Evolutionary conservation across 768 basidiomycete genomes (phyloP).

Genomic region (Mycena amicta): DNA sequence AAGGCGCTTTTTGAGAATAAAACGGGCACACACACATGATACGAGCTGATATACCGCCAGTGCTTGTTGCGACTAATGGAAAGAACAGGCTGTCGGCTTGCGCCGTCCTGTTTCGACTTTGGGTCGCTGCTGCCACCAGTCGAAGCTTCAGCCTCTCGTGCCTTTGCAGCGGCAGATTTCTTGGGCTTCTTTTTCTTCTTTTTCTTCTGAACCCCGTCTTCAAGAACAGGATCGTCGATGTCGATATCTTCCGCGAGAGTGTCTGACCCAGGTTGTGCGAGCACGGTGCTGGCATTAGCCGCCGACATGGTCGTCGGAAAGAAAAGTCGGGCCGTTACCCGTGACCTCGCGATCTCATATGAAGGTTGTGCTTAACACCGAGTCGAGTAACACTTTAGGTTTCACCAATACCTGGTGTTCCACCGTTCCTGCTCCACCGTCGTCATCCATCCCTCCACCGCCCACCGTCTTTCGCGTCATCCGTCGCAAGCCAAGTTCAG

Average conservation of each 20-base stretch:
- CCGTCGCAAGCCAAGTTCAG: slow-evolving; percentile 72
- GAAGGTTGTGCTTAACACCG: background rate
- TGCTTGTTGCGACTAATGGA: slow-evolving; percentile 94
- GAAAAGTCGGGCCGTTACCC: background rate
- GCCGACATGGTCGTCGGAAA: background rate
- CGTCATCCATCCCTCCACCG: slow-evolving; percentile 26
- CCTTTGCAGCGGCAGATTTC: slow-evolving; percentile 53
- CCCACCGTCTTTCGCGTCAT: slow-evolving; percentile 48
- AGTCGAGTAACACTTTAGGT: slow-evolving; percentile 63
- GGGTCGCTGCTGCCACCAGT: slow-evolving; percentile 31
- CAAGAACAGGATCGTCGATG: slow-evolving; percentile 5
- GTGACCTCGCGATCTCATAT: background rate
- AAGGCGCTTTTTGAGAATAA: too few species aligned
- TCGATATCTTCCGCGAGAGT: too few species aligned
- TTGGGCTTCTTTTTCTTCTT: slow-evolving; percentile 71
- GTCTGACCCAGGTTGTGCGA: background rate
- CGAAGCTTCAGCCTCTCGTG: slow-evolving; percentile 31
- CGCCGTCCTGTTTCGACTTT: slow-evolving; percentile 36
- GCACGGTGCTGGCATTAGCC: background rate
- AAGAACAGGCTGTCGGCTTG: slow-evolving; percentile 63
- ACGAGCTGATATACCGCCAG: slow-evolving; percentile 91
- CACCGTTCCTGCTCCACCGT: slow-evolving; percentile 32
- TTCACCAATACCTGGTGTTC: slow-evolving; percentile 64
- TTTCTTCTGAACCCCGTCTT: slow-evolving; percentile 48
- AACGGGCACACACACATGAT: slow-evolving; percentile 81